These are phyloP conservation scores for Eucalyptus lansdowneana DNA, from an alignment of 345 rosid species.

Conservation along the genomic window DNA sequence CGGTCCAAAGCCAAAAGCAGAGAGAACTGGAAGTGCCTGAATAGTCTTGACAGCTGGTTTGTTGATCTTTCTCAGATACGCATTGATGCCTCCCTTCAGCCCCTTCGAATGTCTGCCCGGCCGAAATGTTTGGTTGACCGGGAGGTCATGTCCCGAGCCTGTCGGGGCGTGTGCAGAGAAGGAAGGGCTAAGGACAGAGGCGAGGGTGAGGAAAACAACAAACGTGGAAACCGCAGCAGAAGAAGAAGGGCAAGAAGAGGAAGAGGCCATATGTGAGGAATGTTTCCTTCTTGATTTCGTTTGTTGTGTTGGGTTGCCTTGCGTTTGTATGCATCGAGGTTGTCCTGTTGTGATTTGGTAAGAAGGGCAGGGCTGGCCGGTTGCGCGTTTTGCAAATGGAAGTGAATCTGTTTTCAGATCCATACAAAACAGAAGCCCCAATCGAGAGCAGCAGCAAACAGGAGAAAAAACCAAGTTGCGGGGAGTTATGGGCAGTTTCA, in stretches of 20 bases:
- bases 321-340: slow-evolving; percentile 33
- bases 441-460: not conserved
- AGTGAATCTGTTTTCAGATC: slow-evolving; percentile 20
- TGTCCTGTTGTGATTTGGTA: slow-evolving; percentile 32
- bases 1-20: not conserved
- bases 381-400: slow-evolving; percentile 15
- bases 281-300: slow-evolving; percentile 14
- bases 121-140: slow-evolving; percentile 38
- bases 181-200: not conserved
- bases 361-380: not conserved
- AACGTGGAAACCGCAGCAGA: slow-evolving; percentile 19
- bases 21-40: slow-evolving; percentile 27
- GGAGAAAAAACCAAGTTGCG: not conserved
- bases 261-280: slow-evolving; percentile 42
- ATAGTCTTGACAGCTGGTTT: slow-evolving; percentile 90
- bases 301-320: slow-evolving; percentile 2
- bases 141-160: slow-evolving; percentile 16
- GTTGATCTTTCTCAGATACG: slow-evolving; percentile 62
- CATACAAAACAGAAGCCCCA: slow-evolving; percentile 28
- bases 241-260: not conserved
- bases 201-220: slow-evolving; percentile 31
- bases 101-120: slow-evolving; percentile 30
- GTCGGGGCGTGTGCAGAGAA: slow-evolving; percentile 8
- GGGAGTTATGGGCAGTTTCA: not conserved
- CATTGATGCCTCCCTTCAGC: slow-evolving; percentile 32